A percentile compares a stretch with the other conserved stretches of the same genome.
Evolutionary conservation across 805 yeast species (phyloP).

Genomic region (Ogataea glucozyma): DNA sequence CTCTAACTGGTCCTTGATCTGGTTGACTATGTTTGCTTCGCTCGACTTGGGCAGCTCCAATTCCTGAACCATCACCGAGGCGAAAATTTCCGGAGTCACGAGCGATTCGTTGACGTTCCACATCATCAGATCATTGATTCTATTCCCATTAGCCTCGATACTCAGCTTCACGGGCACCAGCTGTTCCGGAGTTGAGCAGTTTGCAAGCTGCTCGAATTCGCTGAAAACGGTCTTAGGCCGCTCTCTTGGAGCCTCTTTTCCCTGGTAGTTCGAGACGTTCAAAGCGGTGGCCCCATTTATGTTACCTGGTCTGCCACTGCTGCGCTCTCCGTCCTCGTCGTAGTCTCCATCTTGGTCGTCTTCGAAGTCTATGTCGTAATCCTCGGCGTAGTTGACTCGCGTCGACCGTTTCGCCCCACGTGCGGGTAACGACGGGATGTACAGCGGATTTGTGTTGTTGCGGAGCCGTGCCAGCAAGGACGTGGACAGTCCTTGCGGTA

Average conservation of each 20-base stretch:
- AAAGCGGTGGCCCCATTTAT: constrained; percentile 16
- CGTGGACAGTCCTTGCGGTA: constrained; percentile 81
- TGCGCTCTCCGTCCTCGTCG: constrained; percentile 52
- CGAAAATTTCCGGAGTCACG: constrained; percentile 72
- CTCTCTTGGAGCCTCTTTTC: constrained; percentile 43
- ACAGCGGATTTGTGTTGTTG: constrained; percentile 70
- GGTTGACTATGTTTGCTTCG: constrained; percentile 62
- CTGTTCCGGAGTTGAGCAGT: constrained; percentile 41
- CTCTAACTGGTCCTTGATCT: constrained; percentile 79
- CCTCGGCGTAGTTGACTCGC: constrained; percentile 80
- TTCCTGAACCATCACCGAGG: constrained; percentile 76
- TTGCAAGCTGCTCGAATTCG: constrained; percentile 36
- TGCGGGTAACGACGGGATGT: constrained; percentile 71
- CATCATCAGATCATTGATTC: constrained; percentile 64
- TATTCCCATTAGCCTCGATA: constrained; percentile 56
- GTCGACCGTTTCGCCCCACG: constrained; percentile 69
- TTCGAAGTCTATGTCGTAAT: constrained; percentile 55
- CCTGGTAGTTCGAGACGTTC: constrained; percentile 35
- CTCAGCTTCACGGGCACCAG: constrained; percentile 68
- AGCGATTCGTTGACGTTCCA: constrained; percentile 71
- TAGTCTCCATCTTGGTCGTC: constrained; percentile 38
- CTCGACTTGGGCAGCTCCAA: constrained; percentile 72
- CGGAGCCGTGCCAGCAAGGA: constrained; percentile 72
- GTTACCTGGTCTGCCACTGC: constrained; percentile 36
- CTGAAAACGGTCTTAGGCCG: constrained; percentile 35